Evolutionary conservation across 768 basidiomycete genomes (phyloP).

Genomic region (Pisolithus albus): DNA sequence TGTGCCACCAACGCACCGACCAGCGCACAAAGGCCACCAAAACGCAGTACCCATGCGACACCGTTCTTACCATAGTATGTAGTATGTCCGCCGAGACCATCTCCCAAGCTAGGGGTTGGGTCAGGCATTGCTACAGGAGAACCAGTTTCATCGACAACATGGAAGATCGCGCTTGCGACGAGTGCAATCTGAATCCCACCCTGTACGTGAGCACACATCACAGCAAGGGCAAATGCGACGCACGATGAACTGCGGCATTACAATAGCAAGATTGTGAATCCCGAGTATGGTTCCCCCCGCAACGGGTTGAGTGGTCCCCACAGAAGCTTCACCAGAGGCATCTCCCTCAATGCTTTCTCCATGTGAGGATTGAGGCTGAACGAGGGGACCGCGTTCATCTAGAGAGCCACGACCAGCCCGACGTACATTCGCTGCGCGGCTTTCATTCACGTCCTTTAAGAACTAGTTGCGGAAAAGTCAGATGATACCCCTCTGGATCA

Average conservation of each 20-base stretch:
- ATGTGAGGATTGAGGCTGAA: constrained; percentile 47
- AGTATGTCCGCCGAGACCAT: constrained; percentile 35
- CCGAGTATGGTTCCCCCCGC: constrained; percentile 91
- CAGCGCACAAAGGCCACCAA: constrained; percentile 83
- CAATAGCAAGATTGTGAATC: constrained; percentile 92
- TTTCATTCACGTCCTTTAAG: constrained; percentile 61
- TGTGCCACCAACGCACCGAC: constrained; percentile 73
- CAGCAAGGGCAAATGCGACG: constrained; percentile 24
- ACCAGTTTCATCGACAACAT: constrained; percentile 54
- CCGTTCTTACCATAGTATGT: constrained; percentile 80
- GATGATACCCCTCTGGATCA: neutral
- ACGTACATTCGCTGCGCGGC: constrained; percentile 12
- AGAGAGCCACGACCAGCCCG: constrained; percentile 27
- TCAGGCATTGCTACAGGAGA: constrained; percentile 3
- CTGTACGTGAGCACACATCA: neutral
- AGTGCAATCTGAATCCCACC: constrained; percentile 60
- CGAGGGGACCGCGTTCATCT: constrained; percentile 43
- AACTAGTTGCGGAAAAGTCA: constrained; percentile 36
- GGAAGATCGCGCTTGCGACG: constrained; percentile 83
- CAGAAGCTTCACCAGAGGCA: constrained; percentile 23
- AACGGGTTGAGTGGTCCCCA: constrained; percentile 37
- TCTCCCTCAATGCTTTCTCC: constrained; percentile 38
- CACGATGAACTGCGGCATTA: constrained; percentile 91
- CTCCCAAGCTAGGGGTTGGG: neutral
- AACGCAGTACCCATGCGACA: constrained; percentile 90